Evolutionary conservation across 352 stramenopile genomes (phyloP).

Genomic region (Aphanomyces astaci): DNA sequence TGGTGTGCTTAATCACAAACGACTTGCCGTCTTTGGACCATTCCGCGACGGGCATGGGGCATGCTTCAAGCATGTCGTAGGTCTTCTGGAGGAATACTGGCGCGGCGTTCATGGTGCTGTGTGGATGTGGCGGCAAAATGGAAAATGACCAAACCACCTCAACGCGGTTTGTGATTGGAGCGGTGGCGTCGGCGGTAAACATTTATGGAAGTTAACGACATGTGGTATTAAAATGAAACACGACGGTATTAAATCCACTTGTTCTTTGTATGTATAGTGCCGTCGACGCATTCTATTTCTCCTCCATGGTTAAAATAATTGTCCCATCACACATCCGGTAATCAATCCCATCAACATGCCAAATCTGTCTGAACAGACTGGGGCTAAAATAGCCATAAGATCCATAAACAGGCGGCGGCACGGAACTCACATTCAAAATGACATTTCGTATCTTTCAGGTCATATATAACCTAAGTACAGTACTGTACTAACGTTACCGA

Average conservation of each 20-base stretch:
- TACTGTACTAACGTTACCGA: too few species aligned
- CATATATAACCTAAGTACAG: too few species aligned
- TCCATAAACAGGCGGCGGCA: too few species aligned
- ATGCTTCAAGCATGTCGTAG: constrained; percentile 90
- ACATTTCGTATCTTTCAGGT: too few species aligned
- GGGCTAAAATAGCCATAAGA: too few species aligned
- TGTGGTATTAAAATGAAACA: neutral
- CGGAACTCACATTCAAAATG: too few species aligned
- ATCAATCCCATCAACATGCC: neutral
- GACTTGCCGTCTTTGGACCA: constrained; percentile 74
- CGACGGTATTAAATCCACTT: neutral
- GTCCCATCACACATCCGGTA: neutral
- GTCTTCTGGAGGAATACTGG: constrained; percentile 91
- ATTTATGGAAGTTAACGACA: neutral
- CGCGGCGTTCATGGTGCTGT: constrained; percentile 24
- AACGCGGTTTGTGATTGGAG: neutral
- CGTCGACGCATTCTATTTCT: too few species aligned
- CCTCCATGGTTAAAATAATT: neutral
- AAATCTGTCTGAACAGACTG: neutral
- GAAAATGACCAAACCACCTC: neutral
- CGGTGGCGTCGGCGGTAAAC: neutral
- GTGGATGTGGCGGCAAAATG: neutral
- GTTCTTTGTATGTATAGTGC: neutral
- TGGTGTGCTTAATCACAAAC: constrained; percentile 88
- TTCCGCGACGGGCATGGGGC: constrained; percentile 53